Base-by-base conservation (phyloP, 140 eudicot species). In the Oenanthe javanica region DNA sequence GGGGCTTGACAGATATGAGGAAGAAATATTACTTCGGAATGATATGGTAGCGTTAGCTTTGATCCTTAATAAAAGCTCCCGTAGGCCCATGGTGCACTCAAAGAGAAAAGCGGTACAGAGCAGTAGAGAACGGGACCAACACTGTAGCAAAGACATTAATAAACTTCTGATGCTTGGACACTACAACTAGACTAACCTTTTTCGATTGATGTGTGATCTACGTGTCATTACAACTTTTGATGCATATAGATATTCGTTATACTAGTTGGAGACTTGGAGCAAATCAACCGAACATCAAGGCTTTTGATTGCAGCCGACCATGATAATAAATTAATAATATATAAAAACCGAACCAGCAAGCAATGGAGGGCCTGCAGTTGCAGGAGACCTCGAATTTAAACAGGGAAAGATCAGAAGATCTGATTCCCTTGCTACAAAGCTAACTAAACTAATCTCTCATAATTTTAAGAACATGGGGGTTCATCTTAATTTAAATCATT, bases 281-380 rank as follows among this genome's bases (percentile, higher is more conserved):
- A 77, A 80, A 27, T 81, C 87, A 66, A 77, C 84, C 87, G 82
- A 82, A 77, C 82, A 77, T 51, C 72, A 25, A 42, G 76, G 69
- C 81, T 47, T 77, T 77, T 79, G 63, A 81, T 48, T 59, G 16
- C 61, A 72, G 36, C 85, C 80, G 87, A 43, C 87, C 85, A 81
- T 71, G 82, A 75, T 54, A 73, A 84, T 31, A 31, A 49, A 49
- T 69, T 23, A 51, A 3, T 3, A 83, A 61, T 9, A n/a, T 23
- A n/a, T 61, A 76, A 23, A 72, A 61, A 67, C 54, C 72, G 59
- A 48, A 45, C 82, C 45, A 50, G 54, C 27, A 63, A 76, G 19
- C 75, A 67, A 73, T 76, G 79, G 69, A 76, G 78, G 81, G 81
- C 76, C 81, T 61, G 36, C 69, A n/a, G 36, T 43, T 45, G 55